A percentile compares a stretch with the other conserved stretches of the same genome.
These are phyloP conservation scores for Phytophthora litchii DNA, from an alignment of 352 stramenopile species.

Conservation along the genomic window DNA sequence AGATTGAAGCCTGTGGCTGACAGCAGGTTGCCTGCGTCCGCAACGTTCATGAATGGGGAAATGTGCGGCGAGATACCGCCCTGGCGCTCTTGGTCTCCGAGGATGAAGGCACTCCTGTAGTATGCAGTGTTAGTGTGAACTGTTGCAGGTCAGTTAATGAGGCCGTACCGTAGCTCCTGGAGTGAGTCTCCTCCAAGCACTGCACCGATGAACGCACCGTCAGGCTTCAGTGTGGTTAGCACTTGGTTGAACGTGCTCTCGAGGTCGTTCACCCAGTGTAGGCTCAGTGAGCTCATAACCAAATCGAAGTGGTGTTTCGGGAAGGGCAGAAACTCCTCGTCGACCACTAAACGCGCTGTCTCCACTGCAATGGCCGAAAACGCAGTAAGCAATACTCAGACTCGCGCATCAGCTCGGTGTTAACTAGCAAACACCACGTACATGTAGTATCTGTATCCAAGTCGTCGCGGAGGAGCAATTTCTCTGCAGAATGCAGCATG, in stretches of 20 bases:
- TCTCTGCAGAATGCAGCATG: slow-evolving; percentile 41
- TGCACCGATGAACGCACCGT: slow-evolving; percentile 96
- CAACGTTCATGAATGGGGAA: slow-evolving; percentile 96
- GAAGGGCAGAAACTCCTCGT: slow-evolving; percentile 96
- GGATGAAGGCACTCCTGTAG: slow-evolving; percentile 88
- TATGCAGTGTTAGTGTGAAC: background rate
- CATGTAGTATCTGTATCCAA: slow-evolving; percentile 31
- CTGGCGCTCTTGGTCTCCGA: slow-evolving; percentile 95
- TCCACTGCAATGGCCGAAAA: slow-evolving; percentile 45
- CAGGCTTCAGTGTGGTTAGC: slow-evolving; percentile 92
- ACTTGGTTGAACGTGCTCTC: slow-evolving; percentile 84
- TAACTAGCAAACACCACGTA: slow-evolving; percentile 12
- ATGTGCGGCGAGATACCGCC: slow-evolving; percentile 95
- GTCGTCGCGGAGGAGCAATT: slow-evolving; percentile 72
- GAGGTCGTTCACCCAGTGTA: slow-evolving; percentile 99
- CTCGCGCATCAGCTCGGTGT: background rate
- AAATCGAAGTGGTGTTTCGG: slow-evolving; percentile 95
- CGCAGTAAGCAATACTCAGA: slow-evolving; percentile 4
- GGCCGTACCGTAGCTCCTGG: slow-evolving; percentile 89
- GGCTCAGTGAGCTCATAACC: slow-evolving; percentile 92
- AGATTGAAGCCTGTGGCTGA: slow-evolving; percentile 93
- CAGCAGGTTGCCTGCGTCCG: slow-evolving; percentile 94
- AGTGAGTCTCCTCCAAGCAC: slow-evolving; percentile 96
- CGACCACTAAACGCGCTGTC: slow-evolving; percentile 77
- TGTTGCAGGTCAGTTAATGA: background rate